Evolutionary conservation across 495 filamentous ascomycete genomes (phyloP).

Genomic region (Jackrogersella minutella): DNA sequence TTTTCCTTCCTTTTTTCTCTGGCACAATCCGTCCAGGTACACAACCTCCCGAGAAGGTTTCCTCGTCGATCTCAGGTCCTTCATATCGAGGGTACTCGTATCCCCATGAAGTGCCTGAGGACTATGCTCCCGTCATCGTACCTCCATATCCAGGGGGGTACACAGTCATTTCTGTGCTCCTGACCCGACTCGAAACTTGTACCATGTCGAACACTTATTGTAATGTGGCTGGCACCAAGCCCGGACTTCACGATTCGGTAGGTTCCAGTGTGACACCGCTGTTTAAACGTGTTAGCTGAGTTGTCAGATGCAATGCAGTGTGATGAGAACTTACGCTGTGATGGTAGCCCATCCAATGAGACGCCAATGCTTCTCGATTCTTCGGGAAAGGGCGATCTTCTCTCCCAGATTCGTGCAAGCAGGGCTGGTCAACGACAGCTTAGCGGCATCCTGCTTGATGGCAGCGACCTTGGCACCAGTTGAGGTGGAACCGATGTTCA

Average conservation of each 20-base stretch:
- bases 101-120: constrained; percentile 14
- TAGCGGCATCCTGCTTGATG: constrained; percentile 96
- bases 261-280: constrained; percentile 55
- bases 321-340: constrained; percentile 51
- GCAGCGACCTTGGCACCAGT: constrained; percentile 94
- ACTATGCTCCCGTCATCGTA: neutral
- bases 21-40: constrained; percentile 14
- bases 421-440: constrained; percentile 63
- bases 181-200: neutral
- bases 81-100: neutral
- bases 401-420: constrained; percentile 60
- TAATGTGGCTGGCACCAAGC: neutral
- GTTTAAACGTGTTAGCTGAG: constrained; percentile 18
- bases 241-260: constrained; percentile 31
- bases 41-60: neutral
- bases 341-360: constrained; percentile 98
- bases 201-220: neutral
- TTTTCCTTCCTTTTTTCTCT: constrained; percentile 11
- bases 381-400: constrained; percentile 94
- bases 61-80: neutral
- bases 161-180: neutral
- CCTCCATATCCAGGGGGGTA: constrained; percentile 2
- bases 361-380: constrained; percentile 99
- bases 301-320: neutral
- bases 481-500: constrained; percentile 97